A percentile compares a stretch with the other conserved stretches of the same genome.
These are phyloP conservation scores for Sonneratia caseolaris DNA, from an alignment of 345 rosid genomes.

Conservation along the genomic window DNA sequence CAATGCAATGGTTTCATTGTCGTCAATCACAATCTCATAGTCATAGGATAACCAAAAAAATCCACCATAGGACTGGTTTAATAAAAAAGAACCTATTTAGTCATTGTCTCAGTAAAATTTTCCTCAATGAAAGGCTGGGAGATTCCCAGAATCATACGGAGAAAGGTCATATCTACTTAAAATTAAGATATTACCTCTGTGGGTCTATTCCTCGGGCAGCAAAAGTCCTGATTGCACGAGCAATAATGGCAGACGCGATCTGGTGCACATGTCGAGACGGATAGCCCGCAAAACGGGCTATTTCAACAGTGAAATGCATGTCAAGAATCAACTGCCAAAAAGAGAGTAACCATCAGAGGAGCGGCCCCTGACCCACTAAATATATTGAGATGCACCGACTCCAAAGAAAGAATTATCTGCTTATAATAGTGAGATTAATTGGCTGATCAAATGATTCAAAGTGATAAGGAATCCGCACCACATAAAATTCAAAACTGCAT, in stretches of 20 bases:
- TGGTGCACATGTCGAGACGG: constrained; percentile 74
- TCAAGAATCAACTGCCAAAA: constrained; percentile 80
- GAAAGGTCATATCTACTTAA: not conserved
- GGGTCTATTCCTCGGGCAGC: constrained; percentile 73
- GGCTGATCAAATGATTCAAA: not conserved
- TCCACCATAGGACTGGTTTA: not conserved
- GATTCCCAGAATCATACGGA: not conserved
- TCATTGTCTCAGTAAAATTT: not conserved
- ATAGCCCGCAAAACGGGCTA: constrained; percentile 92
- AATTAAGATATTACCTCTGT: constrained; percentile 44
- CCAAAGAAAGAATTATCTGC: not conserved
- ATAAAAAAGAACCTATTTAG: not conserved
- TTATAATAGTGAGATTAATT: not conserved
- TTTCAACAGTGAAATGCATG: constrained; percentile 99
- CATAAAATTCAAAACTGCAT: not conserved
- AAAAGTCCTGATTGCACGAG: constrained; percentile 73
- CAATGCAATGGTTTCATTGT: not conserved
- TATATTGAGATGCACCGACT: not conserved
- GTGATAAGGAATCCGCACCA: not conserved
- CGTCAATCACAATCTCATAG: no score
- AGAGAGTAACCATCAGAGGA: constrained; percentile 3
- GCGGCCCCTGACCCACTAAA: not conserved
- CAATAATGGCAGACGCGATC: constrained; percentile 76
- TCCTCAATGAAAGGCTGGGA: not conserved
- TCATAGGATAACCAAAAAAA: not conserved